Percentiles rank a stretch among this genome's conserved stretches.
Evolutionary conservation across 345 rosid species (phyloP).

Genomic region (Raphanus sativus): DNA sequence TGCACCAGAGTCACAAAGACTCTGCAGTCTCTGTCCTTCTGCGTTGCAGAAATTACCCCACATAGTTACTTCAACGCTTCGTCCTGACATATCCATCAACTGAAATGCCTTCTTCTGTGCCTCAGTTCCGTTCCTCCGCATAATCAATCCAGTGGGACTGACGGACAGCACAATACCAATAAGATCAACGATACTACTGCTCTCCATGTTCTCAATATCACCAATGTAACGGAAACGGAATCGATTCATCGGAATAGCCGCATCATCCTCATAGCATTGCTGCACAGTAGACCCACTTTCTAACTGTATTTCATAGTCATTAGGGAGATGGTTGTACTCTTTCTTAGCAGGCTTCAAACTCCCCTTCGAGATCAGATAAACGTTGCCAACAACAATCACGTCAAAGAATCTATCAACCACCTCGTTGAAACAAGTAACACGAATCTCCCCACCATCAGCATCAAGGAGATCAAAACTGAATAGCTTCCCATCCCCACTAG

Average conservation of each 20-base stretch:
- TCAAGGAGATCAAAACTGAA: conserved; percentile 93
- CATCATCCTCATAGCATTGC: conserved; percentile 72
- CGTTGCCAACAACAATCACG: conserved; percentile 74
- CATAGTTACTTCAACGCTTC: conserved; percentile 78
- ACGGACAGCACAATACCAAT: conserved; percentile 73
- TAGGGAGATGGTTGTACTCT: conserved; percentile 76
- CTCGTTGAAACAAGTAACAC: conserved; percentile 84
- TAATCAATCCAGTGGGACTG: conserved; percentile 56
- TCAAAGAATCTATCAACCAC: conserved; percentile 78
- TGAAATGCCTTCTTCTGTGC: conserved; percentile 76
- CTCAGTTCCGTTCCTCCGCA: conserved; percentile 72
- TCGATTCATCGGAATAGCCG: conserved; percentile 60
- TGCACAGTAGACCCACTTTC: conserved; percentile 63
- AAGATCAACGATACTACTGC: conserved; percentile 55
- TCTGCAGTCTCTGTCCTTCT: conserved; percentile 77
- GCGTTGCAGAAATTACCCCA: conserved; percentile 79
- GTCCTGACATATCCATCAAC: conserved; percentile 81
- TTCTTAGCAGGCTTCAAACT: conserved; percentile 75
- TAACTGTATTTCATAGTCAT: conserved; percentile 69
- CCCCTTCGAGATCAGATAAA: conserved; percentile 83
- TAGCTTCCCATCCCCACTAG: conserved; percentile 85
- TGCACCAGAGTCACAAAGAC: conserved; percentile 73
- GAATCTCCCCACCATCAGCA: conserved; percentile 86
- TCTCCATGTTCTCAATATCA: conserved; percentile 77
- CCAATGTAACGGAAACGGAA: conserved; percentile 69